phyloP scores from a whole-genome alignment of 1,284 basidiomycete genomes.

The Mycena citricolor region DNA sequence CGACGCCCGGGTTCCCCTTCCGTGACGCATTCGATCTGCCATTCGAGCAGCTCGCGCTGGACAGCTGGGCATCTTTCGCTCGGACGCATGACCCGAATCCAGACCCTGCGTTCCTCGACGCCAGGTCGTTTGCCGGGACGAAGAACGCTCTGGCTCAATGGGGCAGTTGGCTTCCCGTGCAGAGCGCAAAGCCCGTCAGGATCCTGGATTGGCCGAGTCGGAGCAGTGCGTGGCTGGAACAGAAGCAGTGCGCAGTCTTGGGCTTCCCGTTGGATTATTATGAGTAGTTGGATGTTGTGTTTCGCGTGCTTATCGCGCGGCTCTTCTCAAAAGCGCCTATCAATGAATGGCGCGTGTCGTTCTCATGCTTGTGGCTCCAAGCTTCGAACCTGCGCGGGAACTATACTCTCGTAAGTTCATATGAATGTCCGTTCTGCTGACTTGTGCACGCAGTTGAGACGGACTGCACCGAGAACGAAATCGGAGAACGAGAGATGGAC shows the following conservation, averaged over 20 bases:
- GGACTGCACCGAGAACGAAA: no score
- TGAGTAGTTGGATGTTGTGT: no score
- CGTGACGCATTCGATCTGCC: constrained; percentile 31
- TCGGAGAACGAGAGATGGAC: no score
- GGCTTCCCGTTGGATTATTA: constrained; percentile 23
- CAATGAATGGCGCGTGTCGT: no score
- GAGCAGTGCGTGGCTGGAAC: constrained; percentile 20
- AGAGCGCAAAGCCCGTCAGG: constrained; percentile 11
- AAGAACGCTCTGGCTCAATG: constrained; percentile 22
- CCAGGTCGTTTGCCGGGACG: constrained; percentile 30
- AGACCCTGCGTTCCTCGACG: constrained; percentile 26
- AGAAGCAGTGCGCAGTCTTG: constrained; percentile 19
- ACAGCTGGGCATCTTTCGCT: constrained; percentile 32
- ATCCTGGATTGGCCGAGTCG: constrained; percentile 15
- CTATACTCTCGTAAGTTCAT: no score
- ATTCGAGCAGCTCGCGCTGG: constrained; percentile 30
- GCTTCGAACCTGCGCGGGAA: no score
- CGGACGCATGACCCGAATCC: constrained; percentile 34
- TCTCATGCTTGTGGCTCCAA: no score
- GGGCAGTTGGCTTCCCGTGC: constrained; percentile 18
- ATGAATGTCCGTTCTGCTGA: no score
- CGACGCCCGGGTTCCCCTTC: constrained; percentile 27
- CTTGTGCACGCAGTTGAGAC: no score
- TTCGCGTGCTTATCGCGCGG: no score
- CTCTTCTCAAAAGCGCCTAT: no score